Conservation (phyloP, 352 stramenopile genomes). For the Pythium oligandrum region DNA sequence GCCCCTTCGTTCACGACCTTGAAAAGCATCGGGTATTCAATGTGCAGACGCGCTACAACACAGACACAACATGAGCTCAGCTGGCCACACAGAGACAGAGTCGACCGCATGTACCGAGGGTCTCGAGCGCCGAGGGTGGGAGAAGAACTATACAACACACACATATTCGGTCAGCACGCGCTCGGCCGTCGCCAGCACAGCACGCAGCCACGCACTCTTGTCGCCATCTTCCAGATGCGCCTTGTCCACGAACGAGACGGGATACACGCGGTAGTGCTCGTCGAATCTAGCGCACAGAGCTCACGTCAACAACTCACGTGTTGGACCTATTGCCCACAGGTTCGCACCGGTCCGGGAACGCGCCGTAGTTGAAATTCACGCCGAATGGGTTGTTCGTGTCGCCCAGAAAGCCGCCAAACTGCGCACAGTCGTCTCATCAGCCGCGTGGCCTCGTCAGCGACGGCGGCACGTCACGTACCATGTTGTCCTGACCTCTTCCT, state of each 20-base stretch:
- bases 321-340: no score
- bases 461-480: conserved; percentile 5
- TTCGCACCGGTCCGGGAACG: conserved; percentile 65
- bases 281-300: conserved; percentile 33
- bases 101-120: conserved; percentile 61
- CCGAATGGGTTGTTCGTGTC: conserved; percentile 74
- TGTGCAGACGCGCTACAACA: conserved; percentile 79
- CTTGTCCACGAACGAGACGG: conserved; percentile 86
- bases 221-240: conserved; percentile 84
- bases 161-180: no score
- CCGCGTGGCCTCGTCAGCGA: not conserved
- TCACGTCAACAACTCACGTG: not conserved
- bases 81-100: not conserved
- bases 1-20: conserved; percentile 88
- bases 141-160: conserved; percentile 81
- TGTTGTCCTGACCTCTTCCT: conserved; percentile 5
- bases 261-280: conserved; percentile 85
- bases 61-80: conserved; percentile 14
- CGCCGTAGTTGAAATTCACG: conserved; percentile 74
- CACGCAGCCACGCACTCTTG: conserved; percentile 56
- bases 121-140: conserved; percentile 96
- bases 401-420: conserved; percentile 73
- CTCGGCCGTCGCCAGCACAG: not conserved
- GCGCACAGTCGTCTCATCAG: not conserved
- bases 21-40: conserved; percentile 99